These are phyloP conservation scores for Domatiomyces globalis DNA, from an alignment of 2,329 filamentous ascomycete species.

Conservation along the genomic window DNA sequence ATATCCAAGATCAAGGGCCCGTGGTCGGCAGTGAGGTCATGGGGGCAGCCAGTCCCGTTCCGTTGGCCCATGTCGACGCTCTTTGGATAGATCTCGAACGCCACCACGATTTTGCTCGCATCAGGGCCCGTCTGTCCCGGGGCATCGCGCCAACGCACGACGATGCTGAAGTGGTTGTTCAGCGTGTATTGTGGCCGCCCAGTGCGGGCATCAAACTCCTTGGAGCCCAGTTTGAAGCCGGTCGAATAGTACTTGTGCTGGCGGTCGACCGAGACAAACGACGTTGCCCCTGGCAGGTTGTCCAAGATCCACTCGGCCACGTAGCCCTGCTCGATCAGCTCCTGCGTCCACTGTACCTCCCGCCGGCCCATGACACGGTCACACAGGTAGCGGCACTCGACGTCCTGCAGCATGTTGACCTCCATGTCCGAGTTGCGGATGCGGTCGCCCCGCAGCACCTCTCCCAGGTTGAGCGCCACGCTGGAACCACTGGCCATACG, in stretches of 20 bases:
- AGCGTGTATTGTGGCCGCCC: slow-evolving; percentile 56
- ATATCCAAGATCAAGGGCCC: slow-evolving; percentile 57
- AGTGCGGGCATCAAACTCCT: slow-evolving; percentile 47
- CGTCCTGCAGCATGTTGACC: slow-evolving; percentile 60
- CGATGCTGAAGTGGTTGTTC: slow-evolving; percentile 78
- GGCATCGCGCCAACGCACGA: slow-evolving; percentile 62
- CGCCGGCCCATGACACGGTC: slow-evolving; percentile 49
- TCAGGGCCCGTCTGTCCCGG: slow-evolving; percentile 53
- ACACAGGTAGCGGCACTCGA: slow-evolving; percentile 59
- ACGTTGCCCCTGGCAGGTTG: slow-evolving; percentile 77
- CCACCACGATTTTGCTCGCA: slow-evolving; percentile 67
- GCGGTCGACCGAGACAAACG: slow-evolving; percentile 76
- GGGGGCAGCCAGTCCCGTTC: slow-evolving; percentile 52
- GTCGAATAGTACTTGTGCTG: slow-evolving; percentile 75
- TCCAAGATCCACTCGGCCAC: slow-evolving; percentile 91
- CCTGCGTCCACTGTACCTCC: slow-evolving; percentile 52
- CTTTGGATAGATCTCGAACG: slow-evolving; percentile 82
- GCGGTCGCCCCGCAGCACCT: slow-evolving; percentile 73
- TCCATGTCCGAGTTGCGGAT: slow-evolving; percentile 77
- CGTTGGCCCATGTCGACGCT: slow-evolving; percentile 55
- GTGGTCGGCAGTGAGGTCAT: slow-evolving; percentile 48
- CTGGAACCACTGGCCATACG: slow-evolving; percentile 61
- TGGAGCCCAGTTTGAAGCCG: slow-evolving; percentile 76
- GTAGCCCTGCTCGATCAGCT: slow-evolving; percentile 65
- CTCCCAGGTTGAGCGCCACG: slow-evolving; percentile 69